These are phyloP conservation scores for Sporothrix luriei DNA, from an alignment of 2,329 filamentous ascomycete species.

Conservation along the genomic window DNA sequence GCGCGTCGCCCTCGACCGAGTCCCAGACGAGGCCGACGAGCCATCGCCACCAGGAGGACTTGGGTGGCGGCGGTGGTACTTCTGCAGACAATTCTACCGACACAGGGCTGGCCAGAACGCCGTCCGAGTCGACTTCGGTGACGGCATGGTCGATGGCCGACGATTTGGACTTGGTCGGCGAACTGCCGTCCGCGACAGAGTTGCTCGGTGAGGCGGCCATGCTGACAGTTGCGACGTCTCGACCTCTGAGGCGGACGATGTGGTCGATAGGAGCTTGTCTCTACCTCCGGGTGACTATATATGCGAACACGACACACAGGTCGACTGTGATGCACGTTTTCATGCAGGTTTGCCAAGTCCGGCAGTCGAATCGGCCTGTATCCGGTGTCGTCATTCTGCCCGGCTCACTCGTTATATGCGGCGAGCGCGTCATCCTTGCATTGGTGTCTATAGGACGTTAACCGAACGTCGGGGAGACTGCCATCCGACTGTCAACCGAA, in stretches of 20 bases:
- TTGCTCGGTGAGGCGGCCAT: slow-evolving; percentile 20
- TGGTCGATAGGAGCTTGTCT: not conserved
- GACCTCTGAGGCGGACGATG: not conserved
- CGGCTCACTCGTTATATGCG: slow-evolving; percentile 17
- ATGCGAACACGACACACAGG: not conserved
- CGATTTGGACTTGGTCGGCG: not conserved
- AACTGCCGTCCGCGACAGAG: slow-evolving; percentile 1
- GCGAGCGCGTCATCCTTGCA: not conserved
- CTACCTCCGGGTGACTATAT: not conserved
- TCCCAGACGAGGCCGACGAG: slow-evolving; percentile 32
- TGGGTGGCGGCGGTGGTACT: not conserved
- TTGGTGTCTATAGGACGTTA: not conserved
- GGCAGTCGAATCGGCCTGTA: not conserved
- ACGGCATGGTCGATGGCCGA: not conserved
- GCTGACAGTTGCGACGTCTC: not conserved
- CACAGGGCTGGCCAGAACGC: not conserved
- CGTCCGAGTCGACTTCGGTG: slow-evolving; percentile 11
- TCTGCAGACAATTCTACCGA: not conserved
- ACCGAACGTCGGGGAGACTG: not conserved
- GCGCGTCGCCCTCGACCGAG: slow-evolving; percentile 32
- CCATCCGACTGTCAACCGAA: too few species aligned
- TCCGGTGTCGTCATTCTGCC: slow-evolving; percentile 21
- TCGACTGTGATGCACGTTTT: too few species aligned
- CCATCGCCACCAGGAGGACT: slow-evolving; percentile 30
- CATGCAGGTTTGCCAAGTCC: not conserved